Evolutionary conservation across 306 rosid species (phyloP).

Genomic region (Vigna angularis): DNA sequence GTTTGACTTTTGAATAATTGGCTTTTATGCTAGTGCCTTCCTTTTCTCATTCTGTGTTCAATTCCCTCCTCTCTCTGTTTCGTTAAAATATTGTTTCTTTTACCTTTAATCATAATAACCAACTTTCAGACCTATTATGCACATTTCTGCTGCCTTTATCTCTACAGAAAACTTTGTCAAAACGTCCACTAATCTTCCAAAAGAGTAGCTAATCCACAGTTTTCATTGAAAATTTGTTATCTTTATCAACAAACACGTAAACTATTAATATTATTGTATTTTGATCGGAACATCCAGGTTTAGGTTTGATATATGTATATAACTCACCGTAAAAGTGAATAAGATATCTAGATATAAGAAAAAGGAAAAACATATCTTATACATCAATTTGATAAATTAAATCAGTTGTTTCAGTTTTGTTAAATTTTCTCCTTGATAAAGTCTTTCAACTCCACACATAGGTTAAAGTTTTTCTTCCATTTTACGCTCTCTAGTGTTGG

Average conservation of each 20-base stretch:
- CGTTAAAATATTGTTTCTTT: conserved; percentile 22
- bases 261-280: background rate
- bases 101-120: conserved; percentile 40
- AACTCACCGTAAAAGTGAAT: no score
- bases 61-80: background rate
- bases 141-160: conserved; percentile 43
- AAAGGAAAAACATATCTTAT: no score
- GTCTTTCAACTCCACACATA: no score
- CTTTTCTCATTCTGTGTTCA: conserved; percentile 33
- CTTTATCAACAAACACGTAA: conserved; percentile 27
- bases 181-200: conserved; percentile 47
- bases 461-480: no score
- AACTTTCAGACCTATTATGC: conserved; percentile 47
- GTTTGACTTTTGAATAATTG: conserved; percentile 56
- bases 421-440: no score
- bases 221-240: conserved; percentile 43
- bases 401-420: no score
- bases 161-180: conserved; percentile 37
- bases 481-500: accelerated
- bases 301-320: no score
- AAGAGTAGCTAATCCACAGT: conserved; percentile 44
- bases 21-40: conserved; percentile 43
- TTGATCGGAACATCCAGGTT: no score
- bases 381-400: no score
- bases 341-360: no score